Conservation (phyloP, 306 rosid genomes). For the Quercus suber region DNA sequence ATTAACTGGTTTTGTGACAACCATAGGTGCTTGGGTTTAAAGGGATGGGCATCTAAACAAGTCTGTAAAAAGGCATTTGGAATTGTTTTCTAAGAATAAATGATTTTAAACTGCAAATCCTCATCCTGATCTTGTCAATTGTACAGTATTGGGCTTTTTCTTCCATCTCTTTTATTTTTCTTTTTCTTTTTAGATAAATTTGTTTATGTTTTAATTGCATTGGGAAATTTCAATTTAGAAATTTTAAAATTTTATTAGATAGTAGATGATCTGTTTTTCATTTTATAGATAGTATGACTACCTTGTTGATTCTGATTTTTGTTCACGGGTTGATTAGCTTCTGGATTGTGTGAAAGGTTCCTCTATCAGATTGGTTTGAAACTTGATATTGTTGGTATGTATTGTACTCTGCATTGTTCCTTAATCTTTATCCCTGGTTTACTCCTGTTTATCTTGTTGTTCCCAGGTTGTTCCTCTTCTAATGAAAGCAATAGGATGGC, state of each 20-base stretch:
- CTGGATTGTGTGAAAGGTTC: not conserved
- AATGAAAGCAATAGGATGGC: slow-evolving; percentile 99
- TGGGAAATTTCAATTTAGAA: not conserved
- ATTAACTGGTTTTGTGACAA: not conserved
- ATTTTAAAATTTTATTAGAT: not conserved
- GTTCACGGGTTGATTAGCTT: not conserved
- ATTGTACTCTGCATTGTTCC: not conserved
- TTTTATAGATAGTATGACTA: not conserved
- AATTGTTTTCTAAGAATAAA: not conserved
- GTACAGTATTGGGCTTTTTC: not conserved
- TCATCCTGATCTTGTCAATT: not conserved
- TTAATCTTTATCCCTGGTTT: slow-evolving; percentile 6
- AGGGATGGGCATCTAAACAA: not conserved
- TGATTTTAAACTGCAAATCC: not conserved
- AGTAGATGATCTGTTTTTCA: not conserved
- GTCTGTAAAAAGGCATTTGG: not conserved
- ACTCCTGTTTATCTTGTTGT: slow-evolving; percentile 9
- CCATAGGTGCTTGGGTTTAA: not conserved
- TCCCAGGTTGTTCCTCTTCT: slow-evolving; percentile 92
- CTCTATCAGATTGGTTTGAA: not conserved
- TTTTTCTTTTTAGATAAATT: not conserved
- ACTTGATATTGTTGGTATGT: not conserved
- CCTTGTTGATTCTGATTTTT: not conserved
- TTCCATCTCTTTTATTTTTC: not conserved
- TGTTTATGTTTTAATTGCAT: not conserved